Base-by-base conservation (phyloP, 2,329 filamentous ascomycete species). In the Ceratocystis destructans region DNA sequence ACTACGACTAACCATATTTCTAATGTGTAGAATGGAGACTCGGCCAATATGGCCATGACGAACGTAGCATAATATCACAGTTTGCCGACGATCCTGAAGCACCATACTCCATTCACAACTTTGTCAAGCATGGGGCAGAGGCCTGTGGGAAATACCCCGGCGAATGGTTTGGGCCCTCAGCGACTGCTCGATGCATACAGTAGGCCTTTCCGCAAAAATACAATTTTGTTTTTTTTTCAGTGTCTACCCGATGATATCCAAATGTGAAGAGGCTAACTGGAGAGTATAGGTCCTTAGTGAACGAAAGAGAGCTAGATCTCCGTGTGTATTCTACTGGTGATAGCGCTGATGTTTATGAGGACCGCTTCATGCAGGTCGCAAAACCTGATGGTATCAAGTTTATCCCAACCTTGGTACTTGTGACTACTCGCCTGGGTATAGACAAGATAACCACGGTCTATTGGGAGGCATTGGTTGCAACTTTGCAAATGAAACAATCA, bases 161-260 rank as follows among this genome's bases (percentile, higher is more conserved):
- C 46, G 90, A 97, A 76, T 99, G 94, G 94, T 99, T 99, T 76
- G 94, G 94, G 0, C 94, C 94, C n/a, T 96, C 91, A 20, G 94
- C 94, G 5, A 95, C 94, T 8, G 92, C 94, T 61, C 85, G 87
- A 66, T 97, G 94, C 75, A 96, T 99, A 70, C 87, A 94, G 91
- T 95, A 78, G 74, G 88, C 76, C 59, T 31, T 3, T 3, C 10
- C 37, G 12, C 37, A 15, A 41, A 41, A 41, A 8, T 41, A 41
- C 22, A 25, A 25, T 25, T 25, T 25, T 25, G 22, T 25, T 25
- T 25, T 5, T 3, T 41, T 5, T 41, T 41, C 12, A 41, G 3
- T 41, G 10, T 41, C 37, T 41, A 41, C 37, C 37, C 12, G 37
- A 8, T 15, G 37, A 10, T 12, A 15, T 41, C 12, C 37, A 41